phyloP scores from a whole-genome alignment of 1,284 basidiomycete genomes.

The Ceratobasidium sp. region DNA sequence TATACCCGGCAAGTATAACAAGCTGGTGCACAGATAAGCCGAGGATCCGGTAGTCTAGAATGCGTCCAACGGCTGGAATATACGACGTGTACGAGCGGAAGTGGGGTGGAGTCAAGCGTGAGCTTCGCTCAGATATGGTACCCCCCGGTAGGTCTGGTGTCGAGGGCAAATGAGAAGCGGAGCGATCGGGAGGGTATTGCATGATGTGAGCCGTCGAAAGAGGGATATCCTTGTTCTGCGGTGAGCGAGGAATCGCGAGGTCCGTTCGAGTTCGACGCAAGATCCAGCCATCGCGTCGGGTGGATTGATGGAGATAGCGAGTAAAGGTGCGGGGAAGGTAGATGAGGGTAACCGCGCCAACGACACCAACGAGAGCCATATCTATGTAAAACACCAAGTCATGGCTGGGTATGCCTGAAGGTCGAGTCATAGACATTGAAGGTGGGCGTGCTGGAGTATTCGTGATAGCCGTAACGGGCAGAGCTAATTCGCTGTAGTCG shows the following conservation, averaged over 20 bases:
- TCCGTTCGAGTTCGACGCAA: not conserved
- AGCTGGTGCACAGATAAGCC: constrained; percentile 26
- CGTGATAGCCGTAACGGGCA: not conserved
- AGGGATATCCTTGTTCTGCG: not conserved
- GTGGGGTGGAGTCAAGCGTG: not conserved
- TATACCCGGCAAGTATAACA: constrained; percentile 16
- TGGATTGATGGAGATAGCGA: constrained; percentile 15
- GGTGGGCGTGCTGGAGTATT: not conserved
- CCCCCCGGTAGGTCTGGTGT: not conserved
- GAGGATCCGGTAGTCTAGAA: constrained; percentile 12
- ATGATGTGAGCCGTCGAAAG: not conserved
- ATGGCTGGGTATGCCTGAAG: not conserved
- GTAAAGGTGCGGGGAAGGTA: constrained; percentile 18
- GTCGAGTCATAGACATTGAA: not conserved
- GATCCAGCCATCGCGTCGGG: constrained; percentile 14
- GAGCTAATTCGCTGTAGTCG: not conserved
- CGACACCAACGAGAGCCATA: constrained; percentile 21
- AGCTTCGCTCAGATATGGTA: too few species aligned
- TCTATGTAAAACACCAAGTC: constrained; percentile 20
- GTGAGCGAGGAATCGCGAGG: not conserved
- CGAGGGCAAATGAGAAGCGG: not conserved
- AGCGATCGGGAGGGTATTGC: not conserved
- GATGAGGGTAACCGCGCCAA: not conserved
- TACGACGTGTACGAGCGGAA: not conserved
- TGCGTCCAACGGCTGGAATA: not conserved